Evolutionary conservation across 1,284 basidiomycete species (phyloP), one percentile per base, ranked within the genome.

Genomic region (Phaffia rhodozyma): DNA sequence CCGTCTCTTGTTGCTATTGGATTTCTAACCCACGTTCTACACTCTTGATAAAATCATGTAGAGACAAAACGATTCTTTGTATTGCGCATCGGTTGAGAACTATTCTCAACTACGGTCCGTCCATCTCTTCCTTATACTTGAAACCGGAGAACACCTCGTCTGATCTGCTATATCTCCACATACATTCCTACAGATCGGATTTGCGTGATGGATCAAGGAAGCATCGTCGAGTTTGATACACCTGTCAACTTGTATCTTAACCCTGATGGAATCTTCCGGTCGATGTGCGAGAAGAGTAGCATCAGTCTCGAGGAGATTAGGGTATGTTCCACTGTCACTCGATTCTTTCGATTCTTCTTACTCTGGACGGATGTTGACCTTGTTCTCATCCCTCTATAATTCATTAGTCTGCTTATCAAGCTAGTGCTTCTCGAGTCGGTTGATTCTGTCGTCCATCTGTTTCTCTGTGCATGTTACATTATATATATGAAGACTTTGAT

Each of bases 241-340:
- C 88, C 89, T 3, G 77, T 88, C 62, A 83, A 82, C 67, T 79
- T 91, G 21, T 91, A 84, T 72, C 81, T 86, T 73, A 77, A 76
- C 30, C 77, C 81, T 62, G 79, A 81, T 65, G 87, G 87, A 2
- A 83, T 87, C 68, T 91, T 91, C 79, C 78, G 83, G 21, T 84
- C 83, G 25, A 81, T 88, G 66, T 90, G 87, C 71, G 79, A 84
- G 54, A 86, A 90, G 74, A 84, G 84, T 11, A 82, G 82, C 66
- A 78, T 91, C 67, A 79, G 81, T 25, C 71, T 84, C 47, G 81
- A 84, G n/a, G 86, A 87, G 72, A 83, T 87, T 57, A 61, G 57
- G 47, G 55, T 30, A 43, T 43, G 38, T 43, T 43, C 13, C 38
- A 11, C 16, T 16, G 38, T 7, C 13, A 43, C 13, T 43, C 38